Evolutionary conservation across 2,329 filamentous ascomycete genomes (phyloP), one percentile per base, ranked within the genome.

Genomic region (Apiospora aurea): DNA sequence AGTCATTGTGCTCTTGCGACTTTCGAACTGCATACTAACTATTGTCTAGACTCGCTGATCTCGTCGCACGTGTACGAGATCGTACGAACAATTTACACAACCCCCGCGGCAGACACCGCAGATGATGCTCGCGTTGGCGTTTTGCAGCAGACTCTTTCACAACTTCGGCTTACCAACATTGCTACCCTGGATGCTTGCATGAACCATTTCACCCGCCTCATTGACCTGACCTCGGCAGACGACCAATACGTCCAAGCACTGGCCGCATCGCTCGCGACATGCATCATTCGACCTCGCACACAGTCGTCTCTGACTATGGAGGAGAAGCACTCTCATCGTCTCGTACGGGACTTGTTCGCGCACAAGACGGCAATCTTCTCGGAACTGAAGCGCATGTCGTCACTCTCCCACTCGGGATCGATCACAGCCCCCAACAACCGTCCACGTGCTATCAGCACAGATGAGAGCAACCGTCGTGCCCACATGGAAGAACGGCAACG

Each of bases 61-160:
- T 98, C 96, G 71, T 97, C 95, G 53, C 96, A 98, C 81, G 95
- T 99, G 72, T 99, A 99, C 82, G 97, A 99, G 84, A 98, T 99
- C 79, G 92, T 99, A 80, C 95, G 97, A 84, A 98, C 95, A 1
- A 97, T 99, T 75, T 99, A 99, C 85, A 92, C 91, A 67, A 95
- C 93, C 18, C 92, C 94, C 16, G 88, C 93, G 67, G 89, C 93
- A 57, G 94, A 97, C 72, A 89, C 90, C 21, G 91, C 91, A 4
- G 94, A 97, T 77, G 88, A 91, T 69, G 91, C 94, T 16, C 93
- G 96, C 70, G 89, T 99, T 75, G 93, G 95, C 71, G 94, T 98
- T 73, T 89, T 99, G 46, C 96, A 99, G 82, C 97, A 96, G 78
- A 98, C 96, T 0, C 91, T 99, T 71, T 96, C 95, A 51, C 95